Base-by-base conservation (phyloP, 202 grass and related monocot species). In the Carex arenaria region DNA sequence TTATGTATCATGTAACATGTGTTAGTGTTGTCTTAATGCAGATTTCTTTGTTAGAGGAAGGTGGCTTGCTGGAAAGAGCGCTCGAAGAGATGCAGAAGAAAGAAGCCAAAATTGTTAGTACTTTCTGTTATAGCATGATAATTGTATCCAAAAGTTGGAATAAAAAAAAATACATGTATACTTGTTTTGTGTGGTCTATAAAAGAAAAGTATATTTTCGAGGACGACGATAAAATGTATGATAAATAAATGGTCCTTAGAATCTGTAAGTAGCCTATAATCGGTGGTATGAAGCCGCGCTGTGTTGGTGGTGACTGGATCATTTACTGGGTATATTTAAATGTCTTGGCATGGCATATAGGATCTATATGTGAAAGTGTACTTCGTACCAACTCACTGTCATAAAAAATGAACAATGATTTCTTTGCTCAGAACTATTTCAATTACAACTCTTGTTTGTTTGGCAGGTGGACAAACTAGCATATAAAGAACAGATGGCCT, bases 11-110 rank as follows among this genome's bases (percentile, higher is more conserved):
- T 60, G 59, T 83, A 18, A 76, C 47, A 13, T 86, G 66, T 64
- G 80, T 54, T 87, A 14, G 63, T 84, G 23, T 61, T 89, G 66
- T 54, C 85, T 49, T 88, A 72, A 62, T 53, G 5, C 83, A 99
- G 97, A 92, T 99, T 87, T 94, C 97, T 45, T 85, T 99, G 85
- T 88, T 94, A 83, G 97, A 97, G 87, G 93, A 99, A 94, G 87
- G 93, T 69, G 97, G 84, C n/a, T 83, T 92, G 88, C 90, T 94
- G 83, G 93, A 94, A 53, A 92, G 88, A 83, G 91, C 91, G 61
- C 88, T 99, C 83, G 91, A 99, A 51, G 93, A 99, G 76, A 92
- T 99, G 93, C 85, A 91, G 54, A 94, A 86, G 79, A 99, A 94
- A 84, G 93, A 97, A 61, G 75, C 77, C 83, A 99, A 92, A 87